Evolutionary conservation across 2,329 filamentous ascomycete species (phyloP), one percentile per base, ranked within the genome.

Genomic region (Aspergillus ruber): DNA sequence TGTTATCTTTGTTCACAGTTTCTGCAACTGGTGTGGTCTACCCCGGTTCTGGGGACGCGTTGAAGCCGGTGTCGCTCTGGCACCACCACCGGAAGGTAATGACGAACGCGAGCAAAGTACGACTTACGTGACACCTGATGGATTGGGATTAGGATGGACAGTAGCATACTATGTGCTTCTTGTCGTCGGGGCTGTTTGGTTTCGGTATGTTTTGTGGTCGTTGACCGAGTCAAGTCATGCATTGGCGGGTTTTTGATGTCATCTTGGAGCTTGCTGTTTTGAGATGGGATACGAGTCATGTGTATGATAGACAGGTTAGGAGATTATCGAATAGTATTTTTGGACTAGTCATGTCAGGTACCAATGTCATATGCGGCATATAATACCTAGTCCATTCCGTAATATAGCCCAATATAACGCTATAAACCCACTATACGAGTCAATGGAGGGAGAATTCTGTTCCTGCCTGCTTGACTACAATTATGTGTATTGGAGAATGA

Each of bases 1-100:
- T 10, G 85, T 85, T 27, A 83, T 91, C 45, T 63, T 84, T 17
- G 84, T 88, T 4, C 93, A 98, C 63, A 79, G 82, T 8, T 93
- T 97, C 64, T 98, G 93, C 73, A 98, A 98, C 64, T 86, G 81
- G 73, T 87, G 90, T 78, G 93, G 93, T 6, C 73, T 97, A 43
- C 93, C 93, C 18, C 80, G 90, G 6, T 71, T 97, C 49, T 95
- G 87, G 83, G 91, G 93, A 1, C 74, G 80, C 7, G 81, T 96
- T 3, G 80, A 84, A 57, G 79, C 69, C 3, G 67, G 64, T 3
- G 63, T 71, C 23, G 66, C 67, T 13, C 67, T 72, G 12, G 64
- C 68, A 12, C 55, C 62, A 9, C 58, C 60, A 7, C 32, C 65
- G 36, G 47, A 68, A 43, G 71, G 71, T 44, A 74, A 74, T 43